Percentiles rank a stretch among this genome's conserved stretches.
These are phyloP conservation scores for Neurospora sp. DNA, from an alignment of 495 filamentous ascomycete genomes.

Conservation along the genomic window DNA sequence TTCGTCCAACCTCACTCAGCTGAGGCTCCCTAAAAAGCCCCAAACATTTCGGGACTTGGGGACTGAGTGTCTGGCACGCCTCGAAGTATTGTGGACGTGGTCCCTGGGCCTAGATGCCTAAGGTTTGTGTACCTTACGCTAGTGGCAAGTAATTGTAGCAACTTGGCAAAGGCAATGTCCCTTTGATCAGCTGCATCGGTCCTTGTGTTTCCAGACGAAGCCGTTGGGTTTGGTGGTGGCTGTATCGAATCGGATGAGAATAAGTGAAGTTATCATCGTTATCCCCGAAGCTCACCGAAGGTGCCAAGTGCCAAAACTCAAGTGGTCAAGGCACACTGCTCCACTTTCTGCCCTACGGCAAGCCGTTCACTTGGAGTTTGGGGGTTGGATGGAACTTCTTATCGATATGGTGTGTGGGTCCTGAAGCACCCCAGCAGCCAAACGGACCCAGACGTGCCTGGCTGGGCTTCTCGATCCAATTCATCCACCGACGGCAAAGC, in stretches of 20 bases:
- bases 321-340: neutral
- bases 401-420: neutral
- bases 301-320: neutral
- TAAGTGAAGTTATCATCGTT: neutral
- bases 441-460: neutral
- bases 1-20: neutral
- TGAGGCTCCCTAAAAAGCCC: neutral
- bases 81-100: neutral
- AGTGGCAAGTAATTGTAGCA: neutral
- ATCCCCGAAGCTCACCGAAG: neutral
- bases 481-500: neutral
- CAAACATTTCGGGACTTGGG: neutral
- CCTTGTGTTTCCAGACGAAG: neutral
- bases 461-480: neutral
- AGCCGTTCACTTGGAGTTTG: neutral
- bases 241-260: neutral
- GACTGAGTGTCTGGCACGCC: neutral
- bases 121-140: neutral
- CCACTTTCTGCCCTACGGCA: neutral
- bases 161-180: neutral
- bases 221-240: neutral
- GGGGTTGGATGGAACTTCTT: neutral
- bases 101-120: neutral
- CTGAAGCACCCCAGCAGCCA: neutral
- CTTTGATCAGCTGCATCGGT: neutral